These are phyloP conservation scores for Mycena latifolia DNA, from an alignment of 768 basidiomycete species.

Conservation along the genomic window DNA sequence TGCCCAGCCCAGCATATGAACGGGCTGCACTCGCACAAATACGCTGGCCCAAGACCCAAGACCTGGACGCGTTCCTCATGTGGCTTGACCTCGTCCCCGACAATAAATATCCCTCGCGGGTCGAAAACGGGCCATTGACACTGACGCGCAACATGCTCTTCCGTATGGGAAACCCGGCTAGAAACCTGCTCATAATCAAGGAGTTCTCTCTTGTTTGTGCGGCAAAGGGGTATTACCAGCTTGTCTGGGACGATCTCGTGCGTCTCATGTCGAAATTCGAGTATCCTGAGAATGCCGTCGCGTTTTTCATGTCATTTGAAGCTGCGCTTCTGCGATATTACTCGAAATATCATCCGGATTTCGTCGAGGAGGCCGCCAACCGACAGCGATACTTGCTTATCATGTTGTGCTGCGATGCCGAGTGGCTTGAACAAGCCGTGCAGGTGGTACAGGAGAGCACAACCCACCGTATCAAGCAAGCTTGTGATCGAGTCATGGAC, in stretches of 20 bases:
- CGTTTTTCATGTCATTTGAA: constrained; percentile 29
- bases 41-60: constrained; percentile 3
- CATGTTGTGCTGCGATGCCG: constrained; percentile 31
- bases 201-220: constrained; percentile 34
- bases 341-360: constrained; percentile 15
- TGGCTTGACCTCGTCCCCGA: constrained; percentile 36
- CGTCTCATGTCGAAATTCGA: constrained; percentile 22
- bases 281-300: constrained; percentile 6
- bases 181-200: constrained; percentile 19
- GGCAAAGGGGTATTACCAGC: constrained; percentile 27
- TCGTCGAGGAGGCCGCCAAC: constrained; percentile 16
- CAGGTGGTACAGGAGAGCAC: constrained; percentile 21
- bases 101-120: constrained; percentile 12
- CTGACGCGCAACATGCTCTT: constrained; percentile 32
- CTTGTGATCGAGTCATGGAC: constrained; percentile 8
- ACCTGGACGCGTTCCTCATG: constrained; percentile 22
- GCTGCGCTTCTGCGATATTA: constrained; percentile 24
- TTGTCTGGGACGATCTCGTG: constrained; percentile 33
- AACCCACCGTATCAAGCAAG: constrained; percentile 1
- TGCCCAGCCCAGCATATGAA: constrained; percentile 27
- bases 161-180: constrained; percentile 30
- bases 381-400: constrained; percentile 29
- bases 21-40: constrained; percentile 31
- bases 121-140: constrained; percentile 29
- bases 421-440: constrained; percentile 33